phyloP scores from a whole-genome alignment of 108 stramenopile species.

The Mediolabrus comicus region DNA sequence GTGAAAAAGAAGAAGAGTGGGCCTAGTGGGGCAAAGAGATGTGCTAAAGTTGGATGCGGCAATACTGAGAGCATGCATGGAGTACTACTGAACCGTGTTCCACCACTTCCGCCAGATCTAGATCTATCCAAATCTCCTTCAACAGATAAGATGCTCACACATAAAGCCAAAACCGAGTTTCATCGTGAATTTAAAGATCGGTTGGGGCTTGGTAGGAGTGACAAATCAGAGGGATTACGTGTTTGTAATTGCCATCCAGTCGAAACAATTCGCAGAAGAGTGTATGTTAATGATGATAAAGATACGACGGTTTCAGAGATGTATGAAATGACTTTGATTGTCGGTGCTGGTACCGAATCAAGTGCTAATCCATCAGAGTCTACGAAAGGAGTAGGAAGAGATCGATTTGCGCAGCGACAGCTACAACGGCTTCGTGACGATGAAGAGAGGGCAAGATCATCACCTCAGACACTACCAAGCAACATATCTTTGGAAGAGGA shows the following conservation, averaged over 20 bases:
- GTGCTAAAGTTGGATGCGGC: constrained; percentile 11
- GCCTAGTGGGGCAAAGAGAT: background rate
- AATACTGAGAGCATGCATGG: background rate
- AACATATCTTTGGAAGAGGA: background rate
- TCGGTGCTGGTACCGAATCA: constrained; percentile 3
- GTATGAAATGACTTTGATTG: constrained; percentile 5
- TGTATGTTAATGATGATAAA: background rate
- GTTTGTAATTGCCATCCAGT: constrained; percentile 16
- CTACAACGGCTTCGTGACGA: background rate
- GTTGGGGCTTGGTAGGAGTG: background rate
- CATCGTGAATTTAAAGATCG: background rate
- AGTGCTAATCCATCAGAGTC: constrained; percentile 1
- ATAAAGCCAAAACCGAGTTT: background rate
- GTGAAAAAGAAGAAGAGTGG: background rate
- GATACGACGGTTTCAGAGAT: background rate
- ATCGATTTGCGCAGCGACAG: background rate
- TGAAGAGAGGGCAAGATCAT: background rate
- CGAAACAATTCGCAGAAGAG: background rate
- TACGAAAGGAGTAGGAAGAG: constrained; percentile 11
- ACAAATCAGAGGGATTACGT: background rate
- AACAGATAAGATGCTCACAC: background rate
- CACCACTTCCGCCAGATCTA: background rate
- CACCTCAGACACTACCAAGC: background rate
- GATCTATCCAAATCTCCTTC: background rate
- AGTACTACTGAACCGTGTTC: background rate